Conservation (phyloP, 169 alveolate species). For the Perkinsus marinus region DNA sequence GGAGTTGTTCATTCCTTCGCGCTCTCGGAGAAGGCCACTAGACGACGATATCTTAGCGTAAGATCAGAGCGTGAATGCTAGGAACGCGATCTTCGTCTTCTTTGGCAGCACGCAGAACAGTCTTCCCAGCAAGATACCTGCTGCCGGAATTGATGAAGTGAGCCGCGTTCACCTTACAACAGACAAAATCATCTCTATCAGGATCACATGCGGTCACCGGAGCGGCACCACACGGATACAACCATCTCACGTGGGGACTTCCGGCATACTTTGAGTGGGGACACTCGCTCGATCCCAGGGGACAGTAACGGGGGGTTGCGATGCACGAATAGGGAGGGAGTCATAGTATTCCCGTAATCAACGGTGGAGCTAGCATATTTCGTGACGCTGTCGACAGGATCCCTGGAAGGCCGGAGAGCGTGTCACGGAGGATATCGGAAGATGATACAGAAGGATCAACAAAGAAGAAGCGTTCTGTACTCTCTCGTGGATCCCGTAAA, state of each 20-base stretch:
- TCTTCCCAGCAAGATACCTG: not conserved
- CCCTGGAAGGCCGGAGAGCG: not conserved
- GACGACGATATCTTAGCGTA: not conserved
- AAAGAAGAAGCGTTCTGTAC: not conserved
- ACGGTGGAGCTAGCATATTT: not conserved
- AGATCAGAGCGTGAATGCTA: not conserved
- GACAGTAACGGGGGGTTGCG: not conserved
- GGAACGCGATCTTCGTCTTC: not conserved
- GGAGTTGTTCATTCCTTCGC: not conserved
- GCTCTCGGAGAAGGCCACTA: not conserved
- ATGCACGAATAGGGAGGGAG: not conserved
- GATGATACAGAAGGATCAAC: not conserved
- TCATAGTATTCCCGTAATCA: not conserved
- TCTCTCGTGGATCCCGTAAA: too few relatives aligned
- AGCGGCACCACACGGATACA: not conserved
- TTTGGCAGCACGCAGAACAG: not conserved
- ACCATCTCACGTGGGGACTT: not conserved
- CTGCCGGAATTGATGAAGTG: not conserved
- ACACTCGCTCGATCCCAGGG: not conserved
- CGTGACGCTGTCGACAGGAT: not conserved
- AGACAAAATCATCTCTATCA: not conserved
- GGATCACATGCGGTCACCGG: not conserved
- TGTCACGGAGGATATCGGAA: not conserved
- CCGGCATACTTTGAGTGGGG: not conserved
- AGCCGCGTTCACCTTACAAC: not conserved